Base-by-base conservation (phyloP, 306 rosid genomes). In the Cucurbita pepo region DNA sequence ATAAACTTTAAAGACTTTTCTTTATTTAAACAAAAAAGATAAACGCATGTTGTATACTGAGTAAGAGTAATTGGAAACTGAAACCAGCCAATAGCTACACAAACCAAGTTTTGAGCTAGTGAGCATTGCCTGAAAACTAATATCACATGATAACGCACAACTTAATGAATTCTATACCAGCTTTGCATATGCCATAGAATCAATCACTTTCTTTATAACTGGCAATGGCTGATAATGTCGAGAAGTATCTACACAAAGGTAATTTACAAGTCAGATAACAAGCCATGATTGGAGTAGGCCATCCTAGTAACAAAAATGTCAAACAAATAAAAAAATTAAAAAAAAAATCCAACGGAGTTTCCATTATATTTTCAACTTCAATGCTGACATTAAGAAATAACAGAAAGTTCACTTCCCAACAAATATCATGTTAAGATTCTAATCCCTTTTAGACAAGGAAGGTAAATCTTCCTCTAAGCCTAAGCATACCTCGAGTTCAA, bases 221-320 rank as follows among this genome's bases (percentile, higher is more conserved):
- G 65, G 83, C 77, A 82, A 75, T 8, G 86, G 86, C 71, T 78
- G 67, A 73, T 82, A 82, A 63, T 82, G 86, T 56, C 86, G 81
- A 48, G 86, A 73, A 76, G 83, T 79, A 71, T 82, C 86, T 82
- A 82, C 67, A 41, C 21, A 51, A 71, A 75, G 34, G 10, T 51
- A 34, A 55, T 74, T 63, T 48, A 25, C 40, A 48, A 8, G 25
- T 56, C 65, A 67, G 75, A 69, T 37, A 18, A 14, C 58, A 44
- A 72, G 16, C 25, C 55, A 19, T 71, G 43, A 60, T 34, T 22
- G 58, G 8, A 74, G 37, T 22, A 15, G 10, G 9, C 55, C 8
- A 54, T 9, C 54, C 52, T 43, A 56, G 22, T 25, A 38, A 21
- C 18, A 1, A 56, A 14, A 41, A n/a, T 41, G 8, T 22, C 54